Conservation (phyloP, 495 filamentous ascomycete species). For the Penicillium desertorum region DNA sequence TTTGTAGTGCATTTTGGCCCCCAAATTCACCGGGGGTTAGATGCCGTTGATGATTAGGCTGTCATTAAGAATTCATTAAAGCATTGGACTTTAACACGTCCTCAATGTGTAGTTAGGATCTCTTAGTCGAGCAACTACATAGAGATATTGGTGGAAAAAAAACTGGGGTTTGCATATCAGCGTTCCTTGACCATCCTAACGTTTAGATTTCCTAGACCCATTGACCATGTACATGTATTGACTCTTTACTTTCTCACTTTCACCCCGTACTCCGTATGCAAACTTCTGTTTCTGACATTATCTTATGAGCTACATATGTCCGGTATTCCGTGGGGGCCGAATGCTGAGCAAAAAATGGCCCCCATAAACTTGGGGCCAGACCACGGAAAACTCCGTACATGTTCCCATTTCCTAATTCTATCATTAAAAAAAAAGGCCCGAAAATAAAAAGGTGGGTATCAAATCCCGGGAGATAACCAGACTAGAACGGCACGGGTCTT, state of each 20-base stretch:
- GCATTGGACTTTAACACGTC: too few relatives aligned
- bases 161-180: neutral
- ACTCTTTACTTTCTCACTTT: neutral
- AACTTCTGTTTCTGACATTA: neutral
- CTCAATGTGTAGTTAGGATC: too few relatives aligned
- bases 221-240: neutral
- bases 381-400: neutral
- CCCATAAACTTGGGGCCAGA: neutral
- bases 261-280: neutral
- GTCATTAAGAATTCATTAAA: too few relatives aligned
- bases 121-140: too few relatives aligned
- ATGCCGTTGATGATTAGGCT: too few relatives aligned
- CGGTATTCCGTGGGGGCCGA: neutral
- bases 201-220: too few relatives aligned
- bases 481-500: neutral
- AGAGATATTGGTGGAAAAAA: too few relatives aligned
- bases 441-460: neutral
- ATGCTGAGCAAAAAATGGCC: constrained; percentile 2
- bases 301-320: neutral
- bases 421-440: neutral
- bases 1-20: too few relatives aligned
- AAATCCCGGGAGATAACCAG: constrained; percentile 5
- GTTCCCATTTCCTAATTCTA: constrained; percentile 1
- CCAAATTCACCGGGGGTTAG: too few relatives aligned
- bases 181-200: neutral